Evolutionary conservation across 108 stramenopile genomes (phyloP).

Genomic region (Seminavis robusta): DNA sequence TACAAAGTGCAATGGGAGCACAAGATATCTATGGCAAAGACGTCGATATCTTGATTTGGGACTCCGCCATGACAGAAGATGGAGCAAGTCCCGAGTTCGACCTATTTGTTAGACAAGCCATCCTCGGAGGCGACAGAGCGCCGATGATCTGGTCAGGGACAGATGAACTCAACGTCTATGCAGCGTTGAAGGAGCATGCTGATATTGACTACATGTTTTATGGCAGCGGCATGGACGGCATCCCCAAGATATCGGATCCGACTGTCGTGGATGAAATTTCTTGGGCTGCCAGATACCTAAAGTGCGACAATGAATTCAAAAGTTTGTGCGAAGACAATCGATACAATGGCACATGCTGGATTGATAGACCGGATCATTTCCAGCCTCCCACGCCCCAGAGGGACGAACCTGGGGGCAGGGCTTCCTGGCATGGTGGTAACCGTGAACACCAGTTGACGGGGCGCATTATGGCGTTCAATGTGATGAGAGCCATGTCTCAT

Average conservation of each 20-base stretch:
- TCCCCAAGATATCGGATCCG: constrained; percentile 33
- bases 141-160: constrained; percentile 49
- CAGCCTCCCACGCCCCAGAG: constrained; percentile 43
- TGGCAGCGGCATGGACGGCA: constrained; percentile 37
- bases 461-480: constrained; percentile 44
- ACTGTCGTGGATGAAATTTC: constrained; percentile 35
- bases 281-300: constrained; percentile 50
- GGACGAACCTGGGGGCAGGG: constrained; percentile 18
- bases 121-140: constrained; percentile 43
- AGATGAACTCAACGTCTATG: constrained; percentile 3
- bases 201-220: constrained; percentile 31
- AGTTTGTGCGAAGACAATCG: constrained; percentile 27
- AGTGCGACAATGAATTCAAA: constrained; percentile 36
- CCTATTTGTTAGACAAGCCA: constrained; percentile 56
- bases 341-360: constrained; percentile 65
- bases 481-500: constrained; percentile 52
- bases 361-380: constrained; percentile 41
- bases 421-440: constrained; percentile 57
- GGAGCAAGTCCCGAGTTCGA: constrained; percentile 19
- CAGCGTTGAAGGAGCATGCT: constrained; percentile 33
- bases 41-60: constrained; percentile 75
- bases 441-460: constrained; percentile 56
- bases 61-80: constrained; percentile 41
- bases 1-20: constrained; percentile 51
- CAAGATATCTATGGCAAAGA: constrained; percentile 68